Evolutionary conservation across 495 filamentous ascomycete species (phyloP).

Genomic region (Beverwykella pulmonaria): DNA sequence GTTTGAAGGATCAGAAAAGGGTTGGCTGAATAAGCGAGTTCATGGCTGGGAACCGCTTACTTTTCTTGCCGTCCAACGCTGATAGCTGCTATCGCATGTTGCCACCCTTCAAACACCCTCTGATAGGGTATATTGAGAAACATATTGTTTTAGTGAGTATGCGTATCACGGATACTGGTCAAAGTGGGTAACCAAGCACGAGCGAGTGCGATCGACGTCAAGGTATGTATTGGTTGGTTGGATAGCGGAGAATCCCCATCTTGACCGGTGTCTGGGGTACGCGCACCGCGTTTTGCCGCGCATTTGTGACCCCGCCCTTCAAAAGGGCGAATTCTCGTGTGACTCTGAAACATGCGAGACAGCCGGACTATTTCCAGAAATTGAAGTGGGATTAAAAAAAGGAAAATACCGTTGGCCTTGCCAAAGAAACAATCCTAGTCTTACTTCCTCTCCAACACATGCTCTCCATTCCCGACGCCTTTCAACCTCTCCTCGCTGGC

Average conservation of each 20-base stretch:
- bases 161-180: not conserved
- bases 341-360: not conserved
- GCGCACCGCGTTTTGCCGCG: not conserved
- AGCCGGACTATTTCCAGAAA: not conserved
- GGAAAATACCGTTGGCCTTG: not conserved
- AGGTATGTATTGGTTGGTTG: not conserved
- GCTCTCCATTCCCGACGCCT: not conserved
- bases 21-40: not conserved
- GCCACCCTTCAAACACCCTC: not conserved
- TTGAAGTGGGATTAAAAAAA: not conserved
- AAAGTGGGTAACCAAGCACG: not conserved
- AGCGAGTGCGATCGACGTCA: not conserved
- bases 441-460: not conserved
- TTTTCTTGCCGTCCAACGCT: not conserved
- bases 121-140: not conserved
- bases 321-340: too few species aligned
- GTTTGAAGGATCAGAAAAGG: not conserved
- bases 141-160: not conserved
- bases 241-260: not conserved
- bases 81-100: not conserved
- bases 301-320: too few species aligned
- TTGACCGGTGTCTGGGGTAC: not conserved
- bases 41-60: not conserved
- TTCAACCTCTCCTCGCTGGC: slow-evolving; percentile 1
- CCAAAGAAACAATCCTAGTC: not conserved